Evolutionary conservation across 2,329 filamentous ascomycete genomes (phyloP), one percentile per base, ranked within the genome.

Genomic region (Colletotrichum chrysophilum): DNA sequence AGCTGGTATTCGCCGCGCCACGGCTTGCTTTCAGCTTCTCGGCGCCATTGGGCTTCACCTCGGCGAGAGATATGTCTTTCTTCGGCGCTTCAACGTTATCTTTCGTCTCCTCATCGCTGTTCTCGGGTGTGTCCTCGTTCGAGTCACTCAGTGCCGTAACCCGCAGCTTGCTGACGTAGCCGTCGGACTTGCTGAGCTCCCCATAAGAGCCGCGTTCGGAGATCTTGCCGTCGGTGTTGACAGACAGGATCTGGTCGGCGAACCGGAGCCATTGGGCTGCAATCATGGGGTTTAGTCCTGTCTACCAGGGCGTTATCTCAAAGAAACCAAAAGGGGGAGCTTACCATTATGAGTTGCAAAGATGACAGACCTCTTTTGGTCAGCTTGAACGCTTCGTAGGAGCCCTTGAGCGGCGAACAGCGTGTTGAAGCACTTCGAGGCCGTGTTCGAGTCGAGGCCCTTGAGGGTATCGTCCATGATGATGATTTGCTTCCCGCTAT

Each of bases 281-380:
- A 10, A 3, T 32, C 6, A 16, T 1, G 38, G 18, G 38, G 18
- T 48, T 48, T 1, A n/a, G 38, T 12, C 5, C 3, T 48, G 38
- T n/a, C 1, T 12, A 3, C 9, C 38, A 12, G 9, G 16, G 9
- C 8, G 4, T 10, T 3, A 5, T 43, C 18, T 43, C 0, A 43
- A 10, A 18, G 18, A 10, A 43, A 12, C 8, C 18, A 43, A 10
- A 4, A 26, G 21, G 21, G 21, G 21, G 13, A 16, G 9, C n/a
- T 60, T 55, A 67, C 72, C 68, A 9, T 75, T 75, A 6, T 88
- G 85, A 0, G 87, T 87, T 2, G 84, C 84, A 7, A 90, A 78
- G 1, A 91, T 74, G 1, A 87, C 84, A 0, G 87, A 88, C 5
- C 81, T 81, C 0, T 81, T 79, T 12, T 81, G 78, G 9, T 78